phyloP scores from a whole-genome alignment of 768 basidiomycete genomes.

The Infundibulicybe gibba region DNA sequence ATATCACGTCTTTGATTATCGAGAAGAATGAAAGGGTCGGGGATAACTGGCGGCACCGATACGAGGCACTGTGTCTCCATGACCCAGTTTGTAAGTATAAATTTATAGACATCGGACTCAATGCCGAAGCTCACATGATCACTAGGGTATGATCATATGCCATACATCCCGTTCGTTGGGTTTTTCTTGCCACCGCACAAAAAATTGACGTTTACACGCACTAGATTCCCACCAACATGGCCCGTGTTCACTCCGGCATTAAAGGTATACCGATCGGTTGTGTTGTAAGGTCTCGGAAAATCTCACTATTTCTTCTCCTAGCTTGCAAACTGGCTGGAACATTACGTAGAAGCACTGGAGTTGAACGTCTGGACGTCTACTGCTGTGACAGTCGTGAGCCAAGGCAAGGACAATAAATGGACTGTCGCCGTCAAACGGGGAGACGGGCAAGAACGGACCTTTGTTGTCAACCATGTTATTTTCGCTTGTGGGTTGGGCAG shows the following conservation, averaged over 20 bases:
- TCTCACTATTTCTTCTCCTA: slow-evolving; percentile 14
- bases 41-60: too few species aligned
- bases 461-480: slow-evolving; percentile 48
- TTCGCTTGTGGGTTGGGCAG: slow-evolving; percentile 49
- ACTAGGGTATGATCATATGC: slow-evolving; percentile 13
- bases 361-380: slow-evolving; percentile 64
- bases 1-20: too few species aligned
- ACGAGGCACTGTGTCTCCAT: too few species aligned
- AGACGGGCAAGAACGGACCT: slow-evolving; percentile 29
- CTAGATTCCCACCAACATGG: slow-evolving; percentile 56
- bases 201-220: too few species aligned
- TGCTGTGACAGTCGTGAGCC: slow-evolving; percentile 26
- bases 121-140: slow-evolving; percentile 37
- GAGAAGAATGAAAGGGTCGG: too few species aligned
- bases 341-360: slow-evolving; percentile 59
- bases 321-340: too few species aligned
- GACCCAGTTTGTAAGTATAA: slow-evolving; percentile 57
- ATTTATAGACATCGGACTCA: neutral
- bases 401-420: slow-evolving; percentile 35
- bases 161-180: slow-evolving; percentile 50
- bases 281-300: neutral
- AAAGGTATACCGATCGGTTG: slow-evolving; percentile 23
- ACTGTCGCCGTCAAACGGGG: slow-evolving; percentile 31
- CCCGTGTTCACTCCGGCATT: too few species aligned
- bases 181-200: neutral